These are phyloP conservation scores for Saccharomycopsis fodiens DNA, from an alignment of 805 yeast genomes.

Conservation along the genomic window DNA sequence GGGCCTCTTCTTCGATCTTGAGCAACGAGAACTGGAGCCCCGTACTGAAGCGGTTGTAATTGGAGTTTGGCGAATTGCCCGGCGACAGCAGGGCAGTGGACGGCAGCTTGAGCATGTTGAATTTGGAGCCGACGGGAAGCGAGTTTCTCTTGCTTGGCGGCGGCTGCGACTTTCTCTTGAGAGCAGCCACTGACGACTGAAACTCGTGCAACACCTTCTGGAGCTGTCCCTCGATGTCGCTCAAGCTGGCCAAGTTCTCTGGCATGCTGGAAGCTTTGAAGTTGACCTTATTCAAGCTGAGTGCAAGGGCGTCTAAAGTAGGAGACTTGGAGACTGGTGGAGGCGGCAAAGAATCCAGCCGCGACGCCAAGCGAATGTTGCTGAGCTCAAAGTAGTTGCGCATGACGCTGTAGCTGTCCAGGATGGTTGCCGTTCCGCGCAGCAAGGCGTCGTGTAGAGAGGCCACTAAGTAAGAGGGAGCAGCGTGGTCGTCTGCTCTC, in stretches of 20 bases:
- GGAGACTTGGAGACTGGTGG: not conserved
- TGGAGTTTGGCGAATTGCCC: constrained; percentile 11
- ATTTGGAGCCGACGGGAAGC: constrained; percentile 11
- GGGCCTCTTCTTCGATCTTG: constrained; percentile 24
- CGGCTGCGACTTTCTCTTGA: not conserved
- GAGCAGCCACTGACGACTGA: not conserved
- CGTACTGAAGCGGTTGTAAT: constrained; percentile 24
- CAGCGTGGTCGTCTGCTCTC: not conserved
- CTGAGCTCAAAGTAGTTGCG: not conserved
- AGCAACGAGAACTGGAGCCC: constrained; percentile 26
- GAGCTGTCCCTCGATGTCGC: not conserved
- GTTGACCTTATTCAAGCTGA: constrained; percentile 1
- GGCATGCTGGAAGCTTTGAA: not conserved
- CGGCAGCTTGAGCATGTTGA: constrained; percentile 8
- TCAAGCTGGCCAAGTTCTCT: not conserved
- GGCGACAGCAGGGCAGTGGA: constrained; percentile 11
- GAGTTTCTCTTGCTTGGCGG: constrained; percentile 2
- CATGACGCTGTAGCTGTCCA: not conserved
- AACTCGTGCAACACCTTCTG: not conserved
- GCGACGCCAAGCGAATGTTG: not conserved
- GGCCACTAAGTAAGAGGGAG: not conserved
- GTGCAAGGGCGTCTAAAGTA: not conserved
- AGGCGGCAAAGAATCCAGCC: not conserved
- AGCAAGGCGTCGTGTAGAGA: not conserved
- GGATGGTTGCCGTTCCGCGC: not conserved